These are phyloP conservation scores for Solanum dulcamara DNA, from an alignment of 257 asterid genomes.

Conservation along the genomic window DNA sequence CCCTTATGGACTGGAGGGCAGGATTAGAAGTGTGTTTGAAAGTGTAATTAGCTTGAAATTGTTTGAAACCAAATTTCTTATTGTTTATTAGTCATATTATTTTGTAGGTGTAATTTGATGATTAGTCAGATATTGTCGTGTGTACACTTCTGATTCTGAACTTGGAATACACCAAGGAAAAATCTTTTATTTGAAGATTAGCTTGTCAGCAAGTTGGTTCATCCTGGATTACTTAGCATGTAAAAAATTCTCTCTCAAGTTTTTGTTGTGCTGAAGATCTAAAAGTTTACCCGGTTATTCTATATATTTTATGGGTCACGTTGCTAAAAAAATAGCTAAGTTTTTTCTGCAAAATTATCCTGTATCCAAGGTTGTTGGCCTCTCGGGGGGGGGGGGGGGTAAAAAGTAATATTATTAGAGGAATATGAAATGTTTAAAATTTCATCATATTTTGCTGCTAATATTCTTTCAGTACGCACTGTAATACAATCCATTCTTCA, in stretches of 20 bases:
- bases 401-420: not conserved
- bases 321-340: not conserved
- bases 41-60: not conserved
- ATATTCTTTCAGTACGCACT: not conserved
- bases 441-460: not conserved
- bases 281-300: not conserved
- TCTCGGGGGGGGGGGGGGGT: too few relatives aligned
- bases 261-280: not conserved
- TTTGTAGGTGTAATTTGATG: not conserved
- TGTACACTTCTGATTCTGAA: not conserved
- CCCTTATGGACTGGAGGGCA: not conserved
- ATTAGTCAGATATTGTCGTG: not conserved
- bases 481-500: not conserved
- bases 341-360: not conserved
- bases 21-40: not conserved
- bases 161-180: not conserved
- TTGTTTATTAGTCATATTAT: not conserved
- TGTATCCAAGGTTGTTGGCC: not conserved
- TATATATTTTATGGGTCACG: not conserved
- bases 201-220: not conserved
- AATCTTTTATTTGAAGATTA: not conserved
- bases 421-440: not conserved
- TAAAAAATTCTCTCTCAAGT: not conserved
- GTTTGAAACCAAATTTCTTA: not conserved
- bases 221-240: not conserved